These are phyloP conservation scores for Bauhinia variegata DNA, from an alignment of 306 rosid genomes.

Conservation along the genomic window DNA sequence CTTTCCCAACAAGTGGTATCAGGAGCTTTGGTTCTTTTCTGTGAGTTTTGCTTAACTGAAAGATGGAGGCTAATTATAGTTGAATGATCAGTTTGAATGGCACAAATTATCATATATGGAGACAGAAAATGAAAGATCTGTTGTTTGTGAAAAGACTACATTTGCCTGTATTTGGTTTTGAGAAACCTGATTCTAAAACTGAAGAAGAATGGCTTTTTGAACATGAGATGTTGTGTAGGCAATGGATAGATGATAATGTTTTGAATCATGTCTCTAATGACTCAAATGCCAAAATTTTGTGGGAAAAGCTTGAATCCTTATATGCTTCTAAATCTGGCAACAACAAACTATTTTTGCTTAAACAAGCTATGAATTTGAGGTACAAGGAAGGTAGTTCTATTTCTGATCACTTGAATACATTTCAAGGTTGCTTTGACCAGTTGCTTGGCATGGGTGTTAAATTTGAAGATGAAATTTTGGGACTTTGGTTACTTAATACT, in stretches of 20 bases:
- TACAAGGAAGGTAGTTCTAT: background rate
- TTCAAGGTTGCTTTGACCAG: background rate
- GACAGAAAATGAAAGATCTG: background rate
- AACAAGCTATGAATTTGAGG: background rate
- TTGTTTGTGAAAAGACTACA: background rate
- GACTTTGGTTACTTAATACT: background rate
- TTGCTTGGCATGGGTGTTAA: background rate
- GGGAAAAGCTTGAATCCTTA: background rate
- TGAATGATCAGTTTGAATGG: background rate
- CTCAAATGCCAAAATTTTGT: background rate
- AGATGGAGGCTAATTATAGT: background rate
- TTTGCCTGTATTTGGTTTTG: background rate
- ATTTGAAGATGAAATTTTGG: background rate
- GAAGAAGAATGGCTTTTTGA: background rate
- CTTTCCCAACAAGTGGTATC: no score
- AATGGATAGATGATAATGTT: background rate
- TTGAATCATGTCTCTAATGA: background rate
- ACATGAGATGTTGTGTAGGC: background rate
- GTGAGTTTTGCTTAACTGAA: no score
- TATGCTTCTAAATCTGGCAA: background rate
- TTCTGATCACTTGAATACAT: background rate
- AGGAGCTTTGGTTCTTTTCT: no score
- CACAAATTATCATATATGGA: background rate
- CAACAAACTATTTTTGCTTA: background rate
- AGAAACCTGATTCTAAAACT: background rate